These are phyloP conservation scores for Diaporthe vexans DNA, from an alignment of 2,329 filamentous ascomycete genomes.

Conservation along the genomic window DNA sequence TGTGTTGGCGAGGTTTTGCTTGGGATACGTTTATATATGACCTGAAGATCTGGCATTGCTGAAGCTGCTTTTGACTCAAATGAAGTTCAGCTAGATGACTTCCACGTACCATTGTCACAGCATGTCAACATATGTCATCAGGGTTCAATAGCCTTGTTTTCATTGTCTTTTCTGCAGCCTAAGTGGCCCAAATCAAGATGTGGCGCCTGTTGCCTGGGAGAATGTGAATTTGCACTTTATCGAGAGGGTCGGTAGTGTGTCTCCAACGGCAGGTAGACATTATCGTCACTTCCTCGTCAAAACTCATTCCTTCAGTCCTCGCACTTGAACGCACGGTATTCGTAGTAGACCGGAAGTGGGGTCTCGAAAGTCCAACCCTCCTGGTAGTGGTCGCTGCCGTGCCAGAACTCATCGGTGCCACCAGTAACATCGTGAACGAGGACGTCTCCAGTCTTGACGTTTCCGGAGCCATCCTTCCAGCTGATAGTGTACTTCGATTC, in stretches of 20 bases:
- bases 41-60: neutral
- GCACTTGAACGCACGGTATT: constrained; percentile 13
- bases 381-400: neutral
- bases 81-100: neutral
- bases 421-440: neutral
- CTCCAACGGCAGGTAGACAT: neutral
- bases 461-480: neutral
- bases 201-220: neutral
- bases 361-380: constrained; percentile 8
- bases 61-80: neutral
- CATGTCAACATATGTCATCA: neutral
- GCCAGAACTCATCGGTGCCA: constrained; percentile 18
- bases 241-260: neutral
- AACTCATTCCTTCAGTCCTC: neutral
- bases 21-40: neutral
- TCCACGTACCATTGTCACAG: neutral
- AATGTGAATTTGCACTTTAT: neutral
- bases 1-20: neutral
- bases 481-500: constrained; percentile 49
- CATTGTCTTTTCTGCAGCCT: neutral
- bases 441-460: neutral
- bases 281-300: neutral
- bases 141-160: neutral
- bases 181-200: neutral
- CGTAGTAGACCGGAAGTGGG: constrained; percentile 17